These are phyloP conservation scores for Luzula sylvatica DNA, from an alignment of 176 grass and related monocot genomes.

Conservation along the genomic window DNA sequence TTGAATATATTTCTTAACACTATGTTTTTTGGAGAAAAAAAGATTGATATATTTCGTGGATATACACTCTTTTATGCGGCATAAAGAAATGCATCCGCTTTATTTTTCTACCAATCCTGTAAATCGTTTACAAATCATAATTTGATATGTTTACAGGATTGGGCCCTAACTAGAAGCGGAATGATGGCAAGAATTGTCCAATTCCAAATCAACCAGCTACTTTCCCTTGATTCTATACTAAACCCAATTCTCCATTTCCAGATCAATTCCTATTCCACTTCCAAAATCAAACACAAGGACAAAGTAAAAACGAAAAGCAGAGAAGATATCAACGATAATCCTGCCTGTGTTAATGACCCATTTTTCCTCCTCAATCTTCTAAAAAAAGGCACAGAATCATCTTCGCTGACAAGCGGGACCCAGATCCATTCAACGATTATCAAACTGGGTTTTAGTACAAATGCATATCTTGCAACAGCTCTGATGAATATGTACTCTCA, in stretches of 20 bases:
- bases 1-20: too few relatives aligned
- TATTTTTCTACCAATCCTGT: too few relatives aligned
- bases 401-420: slow-evolving; percentile 7
- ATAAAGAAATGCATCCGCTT: too few relatives aligned
- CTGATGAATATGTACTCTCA: slow-evolving; percentile 27
- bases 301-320: neutral
- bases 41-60: too few relatives aligned
- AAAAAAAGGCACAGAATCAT: neutral
- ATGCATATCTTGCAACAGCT: slow-evolving; percentile 14
- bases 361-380: neutral
- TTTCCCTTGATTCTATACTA: slow-evolving; percentile 6
- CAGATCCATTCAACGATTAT: slow-evolving; percentile 2
- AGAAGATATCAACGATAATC: neutral
- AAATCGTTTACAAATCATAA: too few relatives aligned
- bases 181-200: slow-evolving; percentile 6
- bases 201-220: neutral
- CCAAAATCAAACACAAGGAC: neutral
- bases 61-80: too few relatives aligned
- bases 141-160: too few relatives aligned
- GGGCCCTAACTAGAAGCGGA: too few relatives aligned
- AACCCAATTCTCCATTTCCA: neutral
- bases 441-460: slow-evolving; percentile 7
- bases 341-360: slow-evolving; percentile 1
- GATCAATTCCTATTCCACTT: slow-evolving; percentile 7
- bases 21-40: too few relatives aligned